Conservation (phyloP, 441 rosid genomes). For the Pelargonium myrrhifolium region DNA sequence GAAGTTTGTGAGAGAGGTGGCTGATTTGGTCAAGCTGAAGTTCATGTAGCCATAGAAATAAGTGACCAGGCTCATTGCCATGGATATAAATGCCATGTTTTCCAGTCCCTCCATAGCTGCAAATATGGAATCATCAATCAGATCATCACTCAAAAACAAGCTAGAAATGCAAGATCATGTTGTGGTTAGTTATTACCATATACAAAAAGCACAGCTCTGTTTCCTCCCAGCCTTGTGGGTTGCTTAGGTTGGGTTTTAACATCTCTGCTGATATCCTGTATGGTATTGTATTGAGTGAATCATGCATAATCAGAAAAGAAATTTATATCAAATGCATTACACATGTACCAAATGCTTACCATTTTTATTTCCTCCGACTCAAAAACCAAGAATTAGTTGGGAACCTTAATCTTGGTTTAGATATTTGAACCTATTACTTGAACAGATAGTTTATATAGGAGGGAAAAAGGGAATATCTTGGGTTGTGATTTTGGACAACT, state of each 20-base stretch:
- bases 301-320: too few species aligned
- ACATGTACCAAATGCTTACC: too few species aligned
- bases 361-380: too few species aligned
- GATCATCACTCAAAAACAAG: not conserved
- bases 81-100: conserved; percentile 50
- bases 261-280: conserved; percentile 27
- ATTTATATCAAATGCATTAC: too few species aligned
- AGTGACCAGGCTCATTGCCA: conserved; percentile 39
- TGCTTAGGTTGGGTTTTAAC: conserved; percentile 20
- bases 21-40: conserved; percentile 53
- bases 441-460: too few species aligned
- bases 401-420: too few species aligned
- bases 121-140: not conserved
- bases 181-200: conserved; percentile 26
- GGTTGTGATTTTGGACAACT: too few species aligned
- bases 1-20: conserved; percentile 55
- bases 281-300: not conserved
- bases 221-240: conserved; percentile 28
- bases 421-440: too few species aligned
- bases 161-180: not conserved
- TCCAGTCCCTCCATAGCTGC: conserved; percentile 51
- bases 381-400: too few species aligned
- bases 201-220: conserved; percentile 41
- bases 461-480: too few species aligned
- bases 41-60: conserved; percentile 58